phyloP scores from a whole-genome alignment of 2,329 filamentous ascomycete species.

The Phialocephala subalpina region DNA sequence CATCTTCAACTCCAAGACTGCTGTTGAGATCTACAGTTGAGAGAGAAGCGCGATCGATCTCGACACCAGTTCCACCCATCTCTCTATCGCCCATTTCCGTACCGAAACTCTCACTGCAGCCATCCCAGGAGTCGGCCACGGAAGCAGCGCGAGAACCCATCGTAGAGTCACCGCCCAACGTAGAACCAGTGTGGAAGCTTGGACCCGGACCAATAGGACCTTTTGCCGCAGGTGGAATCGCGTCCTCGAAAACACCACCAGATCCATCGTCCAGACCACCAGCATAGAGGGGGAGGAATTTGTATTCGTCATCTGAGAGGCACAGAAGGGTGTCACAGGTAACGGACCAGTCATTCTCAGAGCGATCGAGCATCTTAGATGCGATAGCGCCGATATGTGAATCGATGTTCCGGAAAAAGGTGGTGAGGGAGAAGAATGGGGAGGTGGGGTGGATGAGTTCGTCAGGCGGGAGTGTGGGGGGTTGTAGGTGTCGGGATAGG shows the following conservation, averaged over 20 bases:
- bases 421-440: constrained; percentile 23
- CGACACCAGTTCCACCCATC: constrained; percentile 14
- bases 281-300: constrained; percentile 71
- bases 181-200: constrained; percentile 42
- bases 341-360: constrained; percentile 10
- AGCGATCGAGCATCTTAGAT: constrained; percentile 14
- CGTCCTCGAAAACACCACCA: constrained; percentile 55
- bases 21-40: constrained; percentile 11
- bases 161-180: constrained; percentile 26
- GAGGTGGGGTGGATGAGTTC: background rate
- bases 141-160: background rate
- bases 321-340: constrained; percentile 55
- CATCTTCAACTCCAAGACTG: constrained; percentile 33
- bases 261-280: constrained; percentile 62
- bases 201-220: constrained; percentile 46
- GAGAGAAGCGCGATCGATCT: background rate
- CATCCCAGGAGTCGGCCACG: background rate
- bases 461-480: background rate
- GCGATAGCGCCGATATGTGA: constrained; percentile 11
- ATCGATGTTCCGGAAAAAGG: constrained; percentile 25
- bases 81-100: constrained; percentile 21
- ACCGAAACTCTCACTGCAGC: background rate
- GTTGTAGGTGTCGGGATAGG: background rate
- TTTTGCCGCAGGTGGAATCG: constrained; percentile 43
- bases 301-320: constrained; percentile 64